Evolutionary conservation across 257 asterid genomes (phyloP), one percentile per base, ranked within the genome.

Genomic region (Capsicum rhomboideum): DNA sequence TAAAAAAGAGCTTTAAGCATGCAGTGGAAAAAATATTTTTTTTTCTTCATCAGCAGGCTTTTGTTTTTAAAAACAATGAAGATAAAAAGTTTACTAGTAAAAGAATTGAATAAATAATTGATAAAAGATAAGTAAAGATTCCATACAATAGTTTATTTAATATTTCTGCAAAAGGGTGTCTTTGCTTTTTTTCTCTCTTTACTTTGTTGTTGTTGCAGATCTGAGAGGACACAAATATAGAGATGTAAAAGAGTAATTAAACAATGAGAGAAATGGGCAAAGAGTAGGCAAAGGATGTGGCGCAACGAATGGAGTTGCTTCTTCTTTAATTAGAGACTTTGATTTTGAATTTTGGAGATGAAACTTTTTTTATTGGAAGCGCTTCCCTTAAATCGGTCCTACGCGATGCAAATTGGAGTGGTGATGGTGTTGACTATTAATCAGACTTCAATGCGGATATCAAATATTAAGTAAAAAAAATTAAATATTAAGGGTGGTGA

Each of bases 1-100:
- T 83, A 71, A 84, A 83, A 74, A 50, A 53, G 78, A 31, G 85
- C 72, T 86, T 83, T 86, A 86, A 86, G 90, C 90, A 85, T 87
- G 90, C 90, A 85, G 79, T 82, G 66, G 69, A 37, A 8, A 82
- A 61, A 85, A 67, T 78, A 28, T 40, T n/a, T 28, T 75, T 64
- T 77, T 40, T n/a, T 0, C 49, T 49, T 66, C 28, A 42, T 74
- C 29, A 82, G 81, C 90, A 87, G 85, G 82, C 82, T 87, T 87
- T 84, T 64, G 44, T 40, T 10, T 46, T n/a, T 78, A 49, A 58
- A 82, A 77, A 42, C 40, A 66, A 53, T 42, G 64, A 69, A 83
- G 44, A 67, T 37, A 18, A 21, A 67, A 34, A 40, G 13, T 28
- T 28, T 21, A 67, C 21, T 34, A 50, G 50, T 18, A 84, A 28